phyloP scores from a whole-genome alignment of 768 basidiomycete genomes.

The Mrakia hoshinonis region DNA sequence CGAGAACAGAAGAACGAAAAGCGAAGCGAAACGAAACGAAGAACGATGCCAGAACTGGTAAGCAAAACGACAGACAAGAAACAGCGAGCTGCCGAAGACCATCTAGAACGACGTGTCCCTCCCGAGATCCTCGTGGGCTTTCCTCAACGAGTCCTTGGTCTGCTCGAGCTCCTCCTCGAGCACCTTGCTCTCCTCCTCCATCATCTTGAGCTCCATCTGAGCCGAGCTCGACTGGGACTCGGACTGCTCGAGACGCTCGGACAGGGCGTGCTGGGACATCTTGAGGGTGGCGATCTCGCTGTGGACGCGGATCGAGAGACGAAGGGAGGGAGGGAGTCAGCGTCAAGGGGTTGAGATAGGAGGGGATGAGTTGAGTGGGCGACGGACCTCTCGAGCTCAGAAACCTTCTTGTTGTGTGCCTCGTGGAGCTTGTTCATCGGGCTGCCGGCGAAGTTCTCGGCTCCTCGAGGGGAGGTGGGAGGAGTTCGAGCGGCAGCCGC shows the following conservation, averaged over 20 bases:
- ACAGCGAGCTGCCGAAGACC: too few relatives aligned
- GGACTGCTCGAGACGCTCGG: not conserved
- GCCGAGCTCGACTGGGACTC: not conserved
- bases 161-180: conserved; percentile 13
- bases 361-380: not conserved
- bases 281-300: conserved; percentile 14
- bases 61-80: too few relatives aligned
- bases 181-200: conserved; percentile 20
- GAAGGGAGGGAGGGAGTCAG: not conserved
- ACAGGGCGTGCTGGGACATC: not conserved
- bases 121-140: conserved; percentile 7
- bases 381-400: conserved; percentile 25
- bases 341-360: not conserved
- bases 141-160: not conserved
- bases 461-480: conserved; percentile 1
- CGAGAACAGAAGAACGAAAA: too few relatives aligned
- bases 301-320: not conserved
- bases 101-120: conserved; percentile 8
- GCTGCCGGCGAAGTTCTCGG: conserved; percentile 2
- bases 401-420: conserved; percentile 24
- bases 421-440: conserved; percentile 21
- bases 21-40: too few relatives aligned
- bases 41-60: too few relatives aligned
- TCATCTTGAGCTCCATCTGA: conserved; percentile 1
- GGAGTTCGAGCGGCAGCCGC: conserved; percentile 8